Evolutionary conservation across 148 eudicot genomes (phyloP), one percentile per base, ranked within the genome.

Genomic region (Amaranthus cruentus): DNA sequence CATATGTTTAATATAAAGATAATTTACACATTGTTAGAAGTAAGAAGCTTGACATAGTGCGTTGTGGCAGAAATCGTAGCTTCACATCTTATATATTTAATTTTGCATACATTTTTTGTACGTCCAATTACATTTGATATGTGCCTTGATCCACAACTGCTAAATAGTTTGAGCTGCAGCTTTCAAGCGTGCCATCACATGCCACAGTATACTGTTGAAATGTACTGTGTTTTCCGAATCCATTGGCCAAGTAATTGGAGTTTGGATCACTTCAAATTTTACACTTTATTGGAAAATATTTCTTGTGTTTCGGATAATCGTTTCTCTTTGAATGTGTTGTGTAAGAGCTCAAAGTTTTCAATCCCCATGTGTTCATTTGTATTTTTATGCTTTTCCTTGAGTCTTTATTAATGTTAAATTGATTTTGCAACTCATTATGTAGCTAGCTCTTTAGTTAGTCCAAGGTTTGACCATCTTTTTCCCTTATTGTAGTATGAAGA

Each of bases 401-500:
- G 54, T 28, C 77, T 47, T 55, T 4, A 18, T 75, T 3, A 55
- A 8, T 28, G 38, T 15, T 64, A 38, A 63, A 51, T 8, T 49
- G 12, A 47, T 55, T 50, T 18, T 7, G 38, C 56, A n/a, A 75
- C 52, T 28, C 44, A 6, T 75, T 63, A 57, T 6, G 50, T 49
- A 66, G 12, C 4, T 47, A 70, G 49, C 4, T 13, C 48, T 15
- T 47, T 28, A 53, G 48, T n/a, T 52, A 21, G n/a, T 7, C 52
- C 43, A 47, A 69, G 8, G 75, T 28, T 44, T 61, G 21, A 79
- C 69, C 71, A 42, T 48, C 11, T 59, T 48, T 74, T 76, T 55
- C 14, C 51, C 51, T 68, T 47, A 21, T 58, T 85, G 74, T 87
- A 94, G 98, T 94, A 94, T 84, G 91, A 78, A 65, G 97, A 91